Percentiles rank a stretch among this genome's conserved stretches.
phyloP scores from a whole-genome alignment of 2,329 filamentous ascomycete genomes.

The Blastomyces silverae region DNA sequence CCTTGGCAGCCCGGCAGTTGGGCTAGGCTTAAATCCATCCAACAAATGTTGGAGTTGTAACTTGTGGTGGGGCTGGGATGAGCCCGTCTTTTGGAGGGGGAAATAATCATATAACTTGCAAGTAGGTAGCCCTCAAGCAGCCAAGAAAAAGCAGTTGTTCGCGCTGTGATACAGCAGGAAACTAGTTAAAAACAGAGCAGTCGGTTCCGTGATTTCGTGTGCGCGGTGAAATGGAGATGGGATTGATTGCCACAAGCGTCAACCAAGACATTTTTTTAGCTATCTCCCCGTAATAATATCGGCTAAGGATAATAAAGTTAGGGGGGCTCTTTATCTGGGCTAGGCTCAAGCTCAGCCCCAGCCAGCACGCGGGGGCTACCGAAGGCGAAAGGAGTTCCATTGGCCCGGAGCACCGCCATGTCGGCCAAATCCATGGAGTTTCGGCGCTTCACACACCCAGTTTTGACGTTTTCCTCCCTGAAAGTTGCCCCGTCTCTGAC shows the following conservation, averaged over 20 bases:
- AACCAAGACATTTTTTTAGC: neutral
- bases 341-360: too few species aligned
- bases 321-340: too few species aligned
- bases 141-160: neutral
- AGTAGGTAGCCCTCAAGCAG: neutral
- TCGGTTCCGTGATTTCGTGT: too few species aligned
- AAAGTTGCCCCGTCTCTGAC: neutral
- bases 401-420: neutral
- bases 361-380: neutral
- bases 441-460: neutral
- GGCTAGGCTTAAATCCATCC: neutral
- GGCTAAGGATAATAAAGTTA: too few species aligned
- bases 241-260: neutral
- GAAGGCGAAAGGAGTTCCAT: neutral
- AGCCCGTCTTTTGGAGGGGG: too few species aligned
- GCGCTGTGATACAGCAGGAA: neutral
- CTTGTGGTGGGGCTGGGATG: too few species aligned
- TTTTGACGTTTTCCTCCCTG: neutral
- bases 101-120: too few species aligned
- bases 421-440: neutral
- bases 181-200: neutral
- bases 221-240: too few species aligned
- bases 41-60: too few species aligned
- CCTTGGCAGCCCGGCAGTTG: neutral
- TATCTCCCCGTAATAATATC: neutral